Base-by-base conservation (phyloP, 2,329 filamentous ascomycete genomes). In the Triangularia setosa region DNA sequence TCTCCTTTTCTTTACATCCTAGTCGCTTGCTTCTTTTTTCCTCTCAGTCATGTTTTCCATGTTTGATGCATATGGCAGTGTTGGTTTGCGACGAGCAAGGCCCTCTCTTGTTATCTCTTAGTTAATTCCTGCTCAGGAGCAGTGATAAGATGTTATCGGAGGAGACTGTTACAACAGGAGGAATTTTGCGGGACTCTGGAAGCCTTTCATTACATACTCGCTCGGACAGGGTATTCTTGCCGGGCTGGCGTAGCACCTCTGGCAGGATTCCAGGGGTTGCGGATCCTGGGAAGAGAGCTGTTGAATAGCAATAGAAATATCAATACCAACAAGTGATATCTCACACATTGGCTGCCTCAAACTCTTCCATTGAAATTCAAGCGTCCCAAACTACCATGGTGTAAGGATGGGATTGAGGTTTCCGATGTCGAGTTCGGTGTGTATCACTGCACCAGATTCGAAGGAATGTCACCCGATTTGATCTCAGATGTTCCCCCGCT, bases 91-190 rank as follows among this genome's bases (percentile, higher is more conserved):
- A 64, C 64, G 61, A 64, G 48, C 48, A 66, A 65, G 56, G n/a
- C n/a, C 55, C 28, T 63, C 63, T 55, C 62, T 59, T 25, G 61
- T 64, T 60, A 60, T n/a, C 59, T 65, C 63, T 64, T 48, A 61
- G n/a, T 60, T 68, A 68, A 69, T 69, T 63, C 63, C 65, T 71
- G 70, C 69, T 68, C 68, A 58, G 70, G 69, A 69, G 68, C 68
- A 68, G 67, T 35, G 64, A 59, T 56, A 61, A 58, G 48, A 58
- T 25, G 27, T 52, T 57, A 62, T 2, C 52, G 61, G 58, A 63
- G 60, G 63, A 61, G 64, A 27, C 5, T 62, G 56, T 35, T 58
- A 61, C 63, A 53, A 64, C 28, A 55, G 64, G 54, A 63, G 30
- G 61, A 28, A n/a, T 57, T 59, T 60, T 33, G 12, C 18, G 14